Percentiles rank a stretch among this genome's conserved stretches.
phyloP scores from a whole-genome alignment of 257 asterid species.

The Craterostigma plantagineum region DNA sequence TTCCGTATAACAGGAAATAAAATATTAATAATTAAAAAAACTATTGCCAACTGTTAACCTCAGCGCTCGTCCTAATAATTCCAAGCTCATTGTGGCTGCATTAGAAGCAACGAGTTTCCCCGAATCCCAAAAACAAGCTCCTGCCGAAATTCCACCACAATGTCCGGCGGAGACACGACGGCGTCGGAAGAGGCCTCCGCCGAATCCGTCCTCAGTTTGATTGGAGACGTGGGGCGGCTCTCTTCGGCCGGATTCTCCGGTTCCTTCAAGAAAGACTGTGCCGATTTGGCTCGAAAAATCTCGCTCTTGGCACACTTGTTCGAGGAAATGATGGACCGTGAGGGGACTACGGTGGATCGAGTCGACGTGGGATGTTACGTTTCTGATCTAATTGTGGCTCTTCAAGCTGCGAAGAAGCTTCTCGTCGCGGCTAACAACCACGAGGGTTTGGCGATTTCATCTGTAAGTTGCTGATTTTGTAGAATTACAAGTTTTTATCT shows the following conservation, averaged over 20 bases:
- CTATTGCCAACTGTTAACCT: conserved; percentile 17
- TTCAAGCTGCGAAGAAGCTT: conserved; percentile 36
- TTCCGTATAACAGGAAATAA: no score
- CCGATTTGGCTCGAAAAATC: conserved; percentile 61
- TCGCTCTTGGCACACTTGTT: conserved; percentile 63
- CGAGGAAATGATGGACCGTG: conserved; percentile 64
- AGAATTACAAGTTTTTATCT: no score
- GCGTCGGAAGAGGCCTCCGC: conserved; percentile 14
- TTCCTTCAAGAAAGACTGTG: conserved; percentile 65
- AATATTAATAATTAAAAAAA: background rate
- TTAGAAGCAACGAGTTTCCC: conserved; percentile 1
- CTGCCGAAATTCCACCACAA: conserved; percentile 11
- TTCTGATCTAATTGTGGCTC: conserved; percentile 40
- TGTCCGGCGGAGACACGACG: conserved; percentile 47
- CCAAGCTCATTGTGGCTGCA: conserved; percentile 4
- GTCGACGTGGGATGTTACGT: conserved; percentile 19
- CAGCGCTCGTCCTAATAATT: conserved; percentile 3
- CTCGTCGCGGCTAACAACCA: conserved; percentile 30
- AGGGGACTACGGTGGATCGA: conserved; percentile 7
- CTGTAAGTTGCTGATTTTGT: conserved; percentile 16
- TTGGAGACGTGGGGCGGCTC: conserved; percentile 49
- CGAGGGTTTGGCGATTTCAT: conserved; percentile 19
- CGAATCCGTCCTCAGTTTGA: conserved; percentile 29
- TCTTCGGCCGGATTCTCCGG: conserved; percentile 59
- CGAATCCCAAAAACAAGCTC: conserved; percentile 1